phyloP scores from a whole-genome alignment of 345 rosid genomes.

The Adansonia digitata region DNA sequence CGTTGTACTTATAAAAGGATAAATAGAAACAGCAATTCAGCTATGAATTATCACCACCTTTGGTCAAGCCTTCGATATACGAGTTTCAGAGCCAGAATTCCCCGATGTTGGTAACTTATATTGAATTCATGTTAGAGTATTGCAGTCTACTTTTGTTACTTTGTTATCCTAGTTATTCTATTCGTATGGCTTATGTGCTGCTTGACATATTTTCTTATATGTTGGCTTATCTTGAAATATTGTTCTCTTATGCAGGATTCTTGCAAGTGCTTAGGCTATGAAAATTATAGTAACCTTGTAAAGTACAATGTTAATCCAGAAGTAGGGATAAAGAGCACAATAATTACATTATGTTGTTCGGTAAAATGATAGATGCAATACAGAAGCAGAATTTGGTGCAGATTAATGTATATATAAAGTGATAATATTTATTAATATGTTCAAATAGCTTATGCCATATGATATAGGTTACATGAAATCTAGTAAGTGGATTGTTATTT shows the following conservation, averaged over 20 bases:
- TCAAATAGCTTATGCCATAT: background rate
- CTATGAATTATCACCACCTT: conserved; percentile 6
- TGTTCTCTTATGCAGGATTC: background rate
- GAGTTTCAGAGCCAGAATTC: background rate
- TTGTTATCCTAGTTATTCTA: background rate
- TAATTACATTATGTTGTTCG: background rate
- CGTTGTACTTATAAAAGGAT: background rate
- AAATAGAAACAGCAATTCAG: background rate
- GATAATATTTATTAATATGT: background rate
- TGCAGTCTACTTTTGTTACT: background rate
- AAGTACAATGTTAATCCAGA: background rate
- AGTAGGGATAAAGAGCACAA: background rate
- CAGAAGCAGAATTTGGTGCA: background rate
- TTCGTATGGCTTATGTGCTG: background rate
- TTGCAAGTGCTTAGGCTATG: background rate
- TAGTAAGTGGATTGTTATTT: background rate
- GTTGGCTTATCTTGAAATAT: background rate
- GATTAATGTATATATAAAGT: background rate
- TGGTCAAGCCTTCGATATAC: background rate
- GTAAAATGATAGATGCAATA: background rate
- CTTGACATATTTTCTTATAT: background rate
- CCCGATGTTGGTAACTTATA: background rate
- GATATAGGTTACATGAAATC: background rate
- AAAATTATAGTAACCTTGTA: background rate
- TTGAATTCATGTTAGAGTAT: background rate